Conservation (phyloP, 148 eudicot genomes). For the Heliosperma pusillum region DNA sequence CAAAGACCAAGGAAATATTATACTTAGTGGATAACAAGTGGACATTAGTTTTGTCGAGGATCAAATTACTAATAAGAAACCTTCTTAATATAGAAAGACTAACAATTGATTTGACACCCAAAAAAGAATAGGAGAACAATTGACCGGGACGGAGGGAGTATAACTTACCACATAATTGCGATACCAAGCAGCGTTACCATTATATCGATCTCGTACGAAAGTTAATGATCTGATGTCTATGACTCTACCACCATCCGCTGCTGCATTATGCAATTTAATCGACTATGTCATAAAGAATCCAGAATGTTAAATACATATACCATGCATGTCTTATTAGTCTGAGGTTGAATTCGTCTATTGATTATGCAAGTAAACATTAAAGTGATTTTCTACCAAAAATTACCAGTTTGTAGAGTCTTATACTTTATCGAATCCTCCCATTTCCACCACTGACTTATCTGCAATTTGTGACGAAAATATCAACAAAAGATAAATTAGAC, state of each 20-base stretch:
- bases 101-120: no score
- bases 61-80: no score
- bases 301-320: no score
- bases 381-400: background rate
- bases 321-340: background rate
- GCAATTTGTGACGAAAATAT: background rate
- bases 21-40: no score
- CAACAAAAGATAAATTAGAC: background rate
- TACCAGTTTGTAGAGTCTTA: slow-evolving; percentile 7
- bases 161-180: slow-evolving; percentile 21
- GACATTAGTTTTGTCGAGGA: no score
- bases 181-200: slow-evolving; percentile 23
- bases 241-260: background rate
- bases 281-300: no score
- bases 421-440: slow-evolving; percentile 26
- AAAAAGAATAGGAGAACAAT: no score
- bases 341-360: background rate
- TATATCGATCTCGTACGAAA: slow-evolving; percentile 23
- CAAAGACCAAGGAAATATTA: no score
- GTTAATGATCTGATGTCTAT: slow-evolving; percentile 22
- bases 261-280: slow-evolving; percentile 3
- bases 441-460: slow-evolving; percentile 34
- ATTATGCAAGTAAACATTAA: background rate
- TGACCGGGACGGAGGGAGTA: no score
- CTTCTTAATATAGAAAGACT: no score